Evolutionary conservation across 1,284 basidiomycete species (phyloP).

Genomic region (Entoloma clypeatum): DNA sequence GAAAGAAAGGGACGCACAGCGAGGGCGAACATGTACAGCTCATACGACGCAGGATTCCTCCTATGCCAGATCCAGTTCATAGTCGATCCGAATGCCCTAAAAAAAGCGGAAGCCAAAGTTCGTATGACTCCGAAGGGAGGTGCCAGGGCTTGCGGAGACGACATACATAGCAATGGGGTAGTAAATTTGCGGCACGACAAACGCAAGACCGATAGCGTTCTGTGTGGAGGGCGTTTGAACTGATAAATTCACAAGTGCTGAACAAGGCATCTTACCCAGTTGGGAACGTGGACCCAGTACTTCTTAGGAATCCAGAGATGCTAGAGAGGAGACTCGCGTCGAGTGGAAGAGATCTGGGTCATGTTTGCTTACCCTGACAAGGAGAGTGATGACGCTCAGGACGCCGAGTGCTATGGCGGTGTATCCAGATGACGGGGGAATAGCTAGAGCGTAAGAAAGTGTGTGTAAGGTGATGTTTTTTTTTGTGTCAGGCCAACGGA

Average conservation of each 20-base stretch:
- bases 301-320: slow-evolving; percentile 51
- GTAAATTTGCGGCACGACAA: slow-evolving; percentile 47
- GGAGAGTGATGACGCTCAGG: slow-evolving; percentile 42
- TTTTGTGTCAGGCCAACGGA: no score
- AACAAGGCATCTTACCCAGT: slow-evolving; percentile 40
- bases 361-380: slow-evolving; percentile 36
- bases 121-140: no score
- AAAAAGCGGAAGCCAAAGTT: slow-evolving; percentile 16
- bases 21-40: slow-evolving; percentile 62
- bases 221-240: slow-evolving; percentile 8
- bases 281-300: slow-evolving; percentile 54
- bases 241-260: background rate
- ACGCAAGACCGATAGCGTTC: slow-evolving; percentile 56
- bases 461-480: background rate
- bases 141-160: no score
- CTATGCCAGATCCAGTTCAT: slow-evolving; percentile 50
- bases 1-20: slow-evolving; percentile 29
- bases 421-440: slow-evolving; percentile 57
- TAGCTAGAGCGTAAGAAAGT: slow-evolving; percentile 31
- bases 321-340: slow-evolving; percentile 15
- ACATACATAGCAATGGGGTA: slow-evolving; percentile 51
- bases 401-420: slow-evolving; percentile 57
- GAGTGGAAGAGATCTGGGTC: slow-evolving; percentile 1
- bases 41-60: slow-evolving; percentile 41
- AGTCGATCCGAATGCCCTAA: slow-evolving; percentile 36